phyloP scores from a whole-genome alignment of 148 eudicot genomes.

The Silene uniflora region DNA sequence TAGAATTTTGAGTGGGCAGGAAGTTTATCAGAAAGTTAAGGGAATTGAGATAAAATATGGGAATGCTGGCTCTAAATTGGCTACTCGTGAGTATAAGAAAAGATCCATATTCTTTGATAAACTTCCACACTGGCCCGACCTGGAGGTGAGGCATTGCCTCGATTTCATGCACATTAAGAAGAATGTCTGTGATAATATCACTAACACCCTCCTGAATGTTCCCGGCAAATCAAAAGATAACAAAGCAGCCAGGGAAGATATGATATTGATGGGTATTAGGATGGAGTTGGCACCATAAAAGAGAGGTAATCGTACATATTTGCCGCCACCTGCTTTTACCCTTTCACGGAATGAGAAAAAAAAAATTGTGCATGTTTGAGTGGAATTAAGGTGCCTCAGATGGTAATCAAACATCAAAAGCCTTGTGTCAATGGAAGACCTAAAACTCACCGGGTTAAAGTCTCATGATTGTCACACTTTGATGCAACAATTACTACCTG shows the following conservation, averaged over 20 bases:
- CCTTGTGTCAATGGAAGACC: too few relatives aligned
- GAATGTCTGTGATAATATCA: too few relatives aligned
- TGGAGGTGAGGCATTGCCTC: not conserved
- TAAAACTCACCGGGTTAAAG: too few relatives aligned
- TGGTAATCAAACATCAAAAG: too few relatives aligned
- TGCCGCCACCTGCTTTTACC: not conserved
- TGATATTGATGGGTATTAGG: not conserved
- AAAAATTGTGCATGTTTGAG: not conserved
- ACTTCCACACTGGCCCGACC: not conserved
- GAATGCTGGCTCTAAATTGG: not conserved
- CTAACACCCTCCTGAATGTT: too few relatives aligned
- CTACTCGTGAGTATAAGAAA: not conserved
- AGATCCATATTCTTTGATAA: too few relatives aligned
- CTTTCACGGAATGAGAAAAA: not conserved
- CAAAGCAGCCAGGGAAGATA: too few relatives aligned
- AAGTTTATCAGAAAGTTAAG: not conserved
- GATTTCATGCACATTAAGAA: not conserved
- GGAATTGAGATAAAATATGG: not conserved
- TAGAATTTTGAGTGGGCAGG: not conserved
- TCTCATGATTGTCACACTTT: too few relatives aligned
- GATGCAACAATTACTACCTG: too few relatives aligned
- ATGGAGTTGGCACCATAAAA: not conserved
- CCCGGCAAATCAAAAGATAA: not conserved
- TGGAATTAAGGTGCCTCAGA: conserved; percentile 9
- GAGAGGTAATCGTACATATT: not conserved